phyloP scores from a whole-genome alignment of 179 eudicot species.

The Spinacia oleracea region DNA sequence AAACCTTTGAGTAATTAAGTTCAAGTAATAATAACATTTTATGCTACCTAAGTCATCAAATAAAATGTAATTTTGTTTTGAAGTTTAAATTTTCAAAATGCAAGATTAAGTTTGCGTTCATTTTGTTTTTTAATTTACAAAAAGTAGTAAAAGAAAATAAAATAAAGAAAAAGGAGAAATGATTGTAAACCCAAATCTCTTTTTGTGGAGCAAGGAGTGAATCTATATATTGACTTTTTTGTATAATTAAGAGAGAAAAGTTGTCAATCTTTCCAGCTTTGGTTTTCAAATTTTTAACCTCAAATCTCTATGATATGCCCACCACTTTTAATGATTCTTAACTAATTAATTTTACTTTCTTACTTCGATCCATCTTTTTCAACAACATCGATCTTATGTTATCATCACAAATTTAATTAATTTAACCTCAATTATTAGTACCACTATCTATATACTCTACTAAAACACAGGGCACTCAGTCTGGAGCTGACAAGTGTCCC shows the following conservation, averaged over 20 bases:
- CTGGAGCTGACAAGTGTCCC: too few relatives aligned
- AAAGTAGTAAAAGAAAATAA: neutral
- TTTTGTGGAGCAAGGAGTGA: neutral
- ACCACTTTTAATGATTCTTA: neutral
- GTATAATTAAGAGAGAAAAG: neutral
- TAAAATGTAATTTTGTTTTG: too few relatives aligned
- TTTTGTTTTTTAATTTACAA: neutral
- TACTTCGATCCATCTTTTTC: neutral
- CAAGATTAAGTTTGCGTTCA: too few relatives aligned
- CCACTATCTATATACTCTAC: too few relatives aligned
- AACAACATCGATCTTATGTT: neutral
- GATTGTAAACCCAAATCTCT: constrained; percentile 7
- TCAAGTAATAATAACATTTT: too few relatives aligned
- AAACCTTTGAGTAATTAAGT: too few relatives aligned
- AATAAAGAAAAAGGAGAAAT: neutral
- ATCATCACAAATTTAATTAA: neutral
- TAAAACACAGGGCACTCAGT: too few relatives aligned
- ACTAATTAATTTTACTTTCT: neutral
- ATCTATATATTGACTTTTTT: constrained; percentile 7
- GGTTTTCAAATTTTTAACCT: neutral
- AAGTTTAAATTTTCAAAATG: too few relatives aligned
- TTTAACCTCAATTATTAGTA: too few relatives aligned
- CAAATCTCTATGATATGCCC: neutral
- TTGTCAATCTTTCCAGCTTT: constrained; percentile 10
- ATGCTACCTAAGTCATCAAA: too few relatives aligned